A percentile compares a stretch with the other conserved stretches of the same genome.
These are phyloP conservation scores for Marasmius sp. DNA, from an alignment of 1,284 basidiomycete species.

Conservation along the genomic window DNA sequence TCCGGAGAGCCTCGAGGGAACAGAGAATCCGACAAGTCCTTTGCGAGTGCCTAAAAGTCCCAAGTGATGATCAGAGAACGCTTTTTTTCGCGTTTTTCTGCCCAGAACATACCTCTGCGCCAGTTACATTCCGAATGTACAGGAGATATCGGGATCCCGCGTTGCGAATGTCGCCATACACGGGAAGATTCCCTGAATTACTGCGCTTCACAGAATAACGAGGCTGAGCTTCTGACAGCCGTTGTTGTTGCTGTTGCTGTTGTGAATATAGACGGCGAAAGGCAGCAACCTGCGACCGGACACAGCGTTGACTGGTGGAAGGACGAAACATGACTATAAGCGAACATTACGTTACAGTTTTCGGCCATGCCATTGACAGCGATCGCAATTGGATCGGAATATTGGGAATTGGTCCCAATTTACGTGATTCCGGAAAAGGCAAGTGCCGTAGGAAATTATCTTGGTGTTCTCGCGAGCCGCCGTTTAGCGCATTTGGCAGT, in stretches of 20 bases:
- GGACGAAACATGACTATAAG: not conserved
- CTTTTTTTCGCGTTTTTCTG: slow-evolving; percentile 24
- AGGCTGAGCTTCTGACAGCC: slow-evolving; percentile 17
- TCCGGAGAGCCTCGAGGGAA: slow-evolving; percentile 46
- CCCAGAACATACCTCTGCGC: slow-evolving; percentile 21
- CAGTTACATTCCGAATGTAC: slow-evolving; percentile 43
- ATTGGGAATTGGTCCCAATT: not conserved
- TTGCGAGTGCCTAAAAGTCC: slow-evolving; percentile 45
- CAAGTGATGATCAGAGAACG: slow-evolving; percentile 1
- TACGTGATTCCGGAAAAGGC: not conserved
- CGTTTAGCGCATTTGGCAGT: not conserved
- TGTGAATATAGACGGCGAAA: not conserved
- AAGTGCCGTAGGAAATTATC: not conserved
- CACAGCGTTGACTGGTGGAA: not conserved
- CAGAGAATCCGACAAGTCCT: slow-evolving; percentile 47
- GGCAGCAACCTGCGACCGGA: not conserved
- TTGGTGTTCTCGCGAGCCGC: not conserved
- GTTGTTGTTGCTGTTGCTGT: not conserved
- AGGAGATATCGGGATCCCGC: slow-evolving; percentile 53
- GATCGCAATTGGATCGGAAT: no score
- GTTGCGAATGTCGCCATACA: slow-evolving; percentile 72
- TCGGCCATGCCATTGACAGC: no score
- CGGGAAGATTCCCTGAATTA: slow-evolving; percentile 61
- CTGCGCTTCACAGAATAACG: slow-evolving; percentile 67
- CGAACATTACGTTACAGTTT: not conserved